A percentile compares a stretch with the other conserved stretches of the same genome.
Evolutionary conservation across 192 early-diverging fungal genomes (phyloP).

Genomic region (Coemansia sp.): DNA sequence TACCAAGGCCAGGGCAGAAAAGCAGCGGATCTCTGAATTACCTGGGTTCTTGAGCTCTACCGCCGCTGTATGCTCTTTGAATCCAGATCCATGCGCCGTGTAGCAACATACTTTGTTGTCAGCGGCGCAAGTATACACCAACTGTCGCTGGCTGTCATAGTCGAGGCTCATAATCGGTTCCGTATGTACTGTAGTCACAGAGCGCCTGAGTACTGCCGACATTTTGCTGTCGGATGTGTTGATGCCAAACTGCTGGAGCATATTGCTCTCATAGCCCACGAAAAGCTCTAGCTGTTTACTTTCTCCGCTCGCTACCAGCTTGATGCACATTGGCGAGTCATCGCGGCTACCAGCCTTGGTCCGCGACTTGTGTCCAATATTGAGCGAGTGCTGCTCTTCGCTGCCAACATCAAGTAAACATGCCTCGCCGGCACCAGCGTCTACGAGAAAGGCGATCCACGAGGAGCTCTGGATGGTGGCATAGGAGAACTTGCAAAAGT

Average conservation of each 20-base stretch:
- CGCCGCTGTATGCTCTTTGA: neutral
- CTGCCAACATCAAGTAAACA: constrained; percentile 26
- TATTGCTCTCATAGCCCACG: constrained; percentile 51
- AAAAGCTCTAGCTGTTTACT: constrained; percentile 16
- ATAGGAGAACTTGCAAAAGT: constrained; percentile 48
- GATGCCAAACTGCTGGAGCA: constrained; percentile 31
- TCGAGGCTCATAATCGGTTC: constrained; percentile 52
- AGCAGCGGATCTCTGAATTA: constrained; percentile 37
- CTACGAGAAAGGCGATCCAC: constrained; percentile 37
- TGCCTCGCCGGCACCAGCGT: constrained; percentile 24
- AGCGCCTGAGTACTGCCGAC: neutral
- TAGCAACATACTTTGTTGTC: constrained; percentile 46
- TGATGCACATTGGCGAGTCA: constrained; percentile 48
- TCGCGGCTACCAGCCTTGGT: constrained; percentile 30
- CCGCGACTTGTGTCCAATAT: constrained; percentile 28
- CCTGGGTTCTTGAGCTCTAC: constrained; percentile 24
- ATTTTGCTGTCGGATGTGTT: neutral
- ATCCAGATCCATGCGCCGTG: neutral
- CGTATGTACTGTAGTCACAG: constrained; percentile 23
- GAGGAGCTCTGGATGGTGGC: neutral
- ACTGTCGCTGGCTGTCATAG: constrained; percentile 13
- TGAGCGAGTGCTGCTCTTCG: constrained; percentile 5
- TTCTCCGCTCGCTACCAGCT: constrained; percentile 8
- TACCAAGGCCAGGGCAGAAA: constrained; percentile 17
- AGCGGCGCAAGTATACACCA: constrained; percentile 47